Percentiles rank a stretch among this genome's conserved stretches.
Conservation (phyloP, 495 filamentous ascomycete genomes). For the Venustampulla echinocandica region DNA sequence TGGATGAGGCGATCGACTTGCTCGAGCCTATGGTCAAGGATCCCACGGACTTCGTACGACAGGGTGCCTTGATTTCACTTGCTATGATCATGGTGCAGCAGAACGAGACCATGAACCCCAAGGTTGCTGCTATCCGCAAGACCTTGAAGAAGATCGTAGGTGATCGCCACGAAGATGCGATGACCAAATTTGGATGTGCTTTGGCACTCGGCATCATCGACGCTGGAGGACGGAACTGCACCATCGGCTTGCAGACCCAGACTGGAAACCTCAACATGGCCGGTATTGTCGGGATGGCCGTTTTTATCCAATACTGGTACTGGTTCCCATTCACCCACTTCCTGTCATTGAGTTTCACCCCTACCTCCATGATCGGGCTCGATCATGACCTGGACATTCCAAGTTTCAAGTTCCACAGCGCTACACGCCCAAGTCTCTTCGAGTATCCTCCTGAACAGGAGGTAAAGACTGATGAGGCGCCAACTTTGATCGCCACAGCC, state of each 20-base stretch:
- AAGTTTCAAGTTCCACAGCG: slow-evolving; percentile 92
- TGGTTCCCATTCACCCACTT: slow-evolving; percentile 99
- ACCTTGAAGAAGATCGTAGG: slow-evolving; percentile 82
- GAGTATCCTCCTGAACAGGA: slow-evolving; percentile 97
- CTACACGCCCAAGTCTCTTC: slow-evolving; percentile 88
- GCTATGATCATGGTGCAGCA: slow-evolving; percentile 98
- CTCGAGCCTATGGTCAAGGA: slow-evolving; percentile 99
- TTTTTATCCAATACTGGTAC: slow-evolving; percentile 99
- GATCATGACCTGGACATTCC: slow-evolving; percentile 91
- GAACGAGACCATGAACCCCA: slow-evolving; percentile 91
- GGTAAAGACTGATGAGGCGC: slow-evolving; percentile 85
- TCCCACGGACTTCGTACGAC: slow-evolving; percentile 94
- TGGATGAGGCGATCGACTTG: slow-evolving; percentile 94
- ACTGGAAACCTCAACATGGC: slow-evolving; percentile 97
- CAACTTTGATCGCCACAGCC: slow-evolving; percentile 89
- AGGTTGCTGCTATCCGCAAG: slow-evolving; percentile 73
- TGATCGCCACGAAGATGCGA: slow-evolving; percentile 96
- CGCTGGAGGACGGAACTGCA: slow-evolving; percentile 96
- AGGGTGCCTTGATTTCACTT: slow-evolving; percentile 89
- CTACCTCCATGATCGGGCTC: slow-evolving; percentile 88
- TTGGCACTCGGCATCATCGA: slow-evolving; percentile 96
- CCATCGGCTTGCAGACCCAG: slow-evolving; percentile 93
- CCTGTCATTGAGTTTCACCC: slow-evolving; percentile 84
- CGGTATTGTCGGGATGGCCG: slow-evolving; percentile 92
- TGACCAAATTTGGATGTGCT: slow-evolving; percentile 97